Conservation (phyloP, 306 rosid species). For the Dalbergia oliveri region DNA sequence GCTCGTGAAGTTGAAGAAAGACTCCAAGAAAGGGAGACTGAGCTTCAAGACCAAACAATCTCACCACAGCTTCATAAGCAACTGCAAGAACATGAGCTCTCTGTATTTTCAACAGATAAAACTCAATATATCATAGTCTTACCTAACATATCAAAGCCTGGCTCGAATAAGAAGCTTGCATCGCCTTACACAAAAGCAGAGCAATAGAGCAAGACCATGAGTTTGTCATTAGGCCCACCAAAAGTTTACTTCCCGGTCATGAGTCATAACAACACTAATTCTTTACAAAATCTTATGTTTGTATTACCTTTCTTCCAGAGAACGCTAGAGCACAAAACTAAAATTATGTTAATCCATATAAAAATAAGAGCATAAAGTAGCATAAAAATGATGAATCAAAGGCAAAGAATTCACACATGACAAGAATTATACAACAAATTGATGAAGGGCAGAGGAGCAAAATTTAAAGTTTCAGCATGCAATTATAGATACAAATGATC, state of each 20-base stretch:
- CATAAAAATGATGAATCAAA: slow-evolving; percentile 63
- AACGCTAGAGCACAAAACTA: slow-evolving; percentile 37
- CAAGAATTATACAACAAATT: slow-evolving; percentile 63
- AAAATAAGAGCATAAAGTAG: slow-evolving; percentile 49
- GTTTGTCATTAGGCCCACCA: slow-evolving; percentile 12
- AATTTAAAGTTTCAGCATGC: slow-evolving; percentile 76
- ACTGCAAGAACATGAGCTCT: not conserved
- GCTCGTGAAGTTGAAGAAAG: no score
- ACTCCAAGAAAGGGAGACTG: no score
- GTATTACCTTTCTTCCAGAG: slow-evolving; percentile 38
- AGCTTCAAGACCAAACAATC: no score
- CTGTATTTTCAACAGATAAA: slow-evolving; percentile 16
- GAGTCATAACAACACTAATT: slow-evolving; percentile 9
- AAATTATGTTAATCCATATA: slow-evolving; percentile 46
- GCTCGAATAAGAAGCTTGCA: not conserved
- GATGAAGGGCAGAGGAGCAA: slow-evolving; percentile 60
- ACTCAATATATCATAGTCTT: slow-evolving; percentile 2
- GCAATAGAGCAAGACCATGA: not conserved
- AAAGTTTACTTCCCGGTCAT: slow-evolving; percentile 6
- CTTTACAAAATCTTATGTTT: slow-evolving; percentile 42
- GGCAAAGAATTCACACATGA: slow-evolving; percentile 63
- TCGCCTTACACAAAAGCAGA: not conserved
- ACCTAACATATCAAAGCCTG: not conserved
- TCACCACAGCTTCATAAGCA: slow-evolving; percentile 17
- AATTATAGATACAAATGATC: slow-evolving; percentile 61